Conservation (phyloP, 371 early-diverging fungal species). For the Umbelopsis sp. region DNA sequence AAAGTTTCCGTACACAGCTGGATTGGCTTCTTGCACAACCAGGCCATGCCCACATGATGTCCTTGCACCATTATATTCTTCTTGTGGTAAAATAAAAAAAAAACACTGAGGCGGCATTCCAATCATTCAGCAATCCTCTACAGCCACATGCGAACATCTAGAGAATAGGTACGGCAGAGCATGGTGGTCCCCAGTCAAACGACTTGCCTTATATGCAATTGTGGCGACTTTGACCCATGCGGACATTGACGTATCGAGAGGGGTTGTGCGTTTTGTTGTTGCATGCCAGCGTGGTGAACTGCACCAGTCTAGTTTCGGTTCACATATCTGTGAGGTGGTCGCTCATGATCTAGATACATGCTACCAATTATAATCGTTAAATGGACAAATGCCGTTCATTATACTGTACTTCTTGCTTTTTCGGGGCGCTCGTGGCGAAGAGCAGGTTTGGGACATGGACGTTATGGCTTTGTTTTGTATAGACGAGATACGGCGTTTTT, state of each 20-base stretch:
- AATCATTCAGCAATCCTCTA: not conserved
- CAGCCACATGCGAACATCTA: not conserved
- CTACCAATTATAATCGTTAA: too few relatives aligned
- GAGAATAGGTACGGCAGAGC: not conserved
- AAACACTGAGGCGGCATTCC: not conserved
- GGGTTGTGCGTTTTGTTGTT: too few relatives aligned
- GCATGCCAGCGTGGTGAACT: too few relatives aligned
- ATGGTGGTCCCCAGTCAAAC: not conserved
- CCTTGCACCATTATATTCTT: not conserved
- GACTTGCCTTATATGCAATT: not conserved
- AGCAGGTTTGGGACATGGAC: too few relatives aligned
- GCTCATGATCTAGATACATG: too few relatives aligned
- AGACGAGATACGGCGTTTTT: too few relatives aligned
- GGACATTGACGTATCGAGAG: not conserved
- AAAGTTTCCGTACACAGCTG: not conserved
- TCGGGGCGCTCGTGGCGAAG: too few relatives aligned
- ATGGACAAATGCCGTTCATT: too few relatives aligned
- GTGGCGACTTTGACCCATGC: not conserved
- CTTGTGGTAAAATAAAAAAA: not conserved
- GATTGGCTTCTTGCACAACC: not conserved
- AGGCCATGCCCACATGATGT: not conserved
- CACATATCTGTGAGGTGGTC: too few relatives aligned
- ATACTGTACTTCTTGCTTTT: too few relatives aligned
- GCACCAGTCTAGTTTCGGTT: too few relatives aligned
- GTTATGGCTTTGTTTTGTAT: too few relatives aligned